A percentile compares a stretch with the other conserved stretches of the same genome.
Evolutionary conservation across 1,139 yeast genomes (phyloP).

Genomic region (Sugiyamaella xylanicola): DNA sequence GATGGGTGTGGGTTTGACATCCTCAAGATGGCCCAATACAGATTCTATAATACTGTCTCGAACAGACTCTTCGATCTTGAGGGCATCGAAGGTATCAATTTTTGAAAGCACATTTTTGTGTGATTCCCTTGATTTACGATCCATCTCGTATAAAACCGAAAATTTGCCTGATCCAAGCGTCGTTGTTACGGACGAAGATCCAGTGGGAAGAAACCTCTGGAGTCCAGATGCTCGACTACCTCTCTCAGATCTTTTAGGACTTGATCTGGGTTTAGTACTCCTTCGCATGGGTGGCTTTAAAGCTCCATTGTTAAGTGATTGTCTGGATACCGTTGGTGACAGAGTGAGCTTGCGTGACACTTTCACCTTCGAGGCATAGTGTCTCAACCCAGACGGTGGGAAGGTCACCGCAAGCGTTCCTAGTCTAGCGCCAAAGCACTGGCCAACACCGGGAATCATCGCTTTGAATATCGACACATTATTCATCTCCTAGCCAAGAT

Average conservation of each 20-base stretch:
- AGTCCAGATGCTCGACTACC: neutral
- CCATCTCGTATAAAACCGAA: slow-evolving; percentile 41
- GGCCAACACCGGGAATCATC: neutral
- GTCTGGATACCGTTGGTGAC: slow-evolving; percentile 16
- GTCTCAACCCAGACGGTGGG: neutral
- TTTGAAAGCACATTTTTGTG: slow-evolving; percentile 49
- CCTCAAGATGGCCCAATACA: slow-evolving; percentile 21
- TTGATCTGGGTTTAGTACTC: slow-evolving; percentile 3
- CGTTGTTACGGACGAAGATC: slow-evolving; percentile 21
- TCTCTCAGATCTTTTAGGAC: too few relatives aligned
- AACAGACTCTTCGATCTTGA: slow-evolving; percentile 68
- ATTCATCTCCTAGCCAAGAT: slow-evolving; percentile 9
- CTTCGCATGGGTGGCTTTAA: too few relatives aligned
- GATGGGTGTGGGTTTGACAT: slow-evolving; percentile 59
- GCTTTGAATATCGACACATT: neutral
- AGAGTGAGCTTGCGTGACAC: slow-evolving; percentile 7
- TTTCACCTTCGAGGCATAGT: slow-evolving; percentile 3
- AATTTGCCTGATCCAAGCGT: slow-evolving; percentile 31
- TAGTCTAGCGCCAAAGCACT: neutral
- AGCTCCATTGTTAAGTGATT: neutral
- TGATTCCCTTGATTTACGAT: slow-evolving; percentile 37
- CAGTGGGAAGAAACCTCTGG: slow-evolving; percentile 16
- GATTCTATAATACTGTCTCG: slow-evolving; percentile 57
- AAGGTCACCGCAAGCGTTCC: too few relatives aligned
- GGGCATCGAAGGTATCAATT: slow-evolving; percentile 62